Evolutionary conservation across 352 stramenopile species (phyloP).

Genomic region (Pythium chondricola): DNA sequence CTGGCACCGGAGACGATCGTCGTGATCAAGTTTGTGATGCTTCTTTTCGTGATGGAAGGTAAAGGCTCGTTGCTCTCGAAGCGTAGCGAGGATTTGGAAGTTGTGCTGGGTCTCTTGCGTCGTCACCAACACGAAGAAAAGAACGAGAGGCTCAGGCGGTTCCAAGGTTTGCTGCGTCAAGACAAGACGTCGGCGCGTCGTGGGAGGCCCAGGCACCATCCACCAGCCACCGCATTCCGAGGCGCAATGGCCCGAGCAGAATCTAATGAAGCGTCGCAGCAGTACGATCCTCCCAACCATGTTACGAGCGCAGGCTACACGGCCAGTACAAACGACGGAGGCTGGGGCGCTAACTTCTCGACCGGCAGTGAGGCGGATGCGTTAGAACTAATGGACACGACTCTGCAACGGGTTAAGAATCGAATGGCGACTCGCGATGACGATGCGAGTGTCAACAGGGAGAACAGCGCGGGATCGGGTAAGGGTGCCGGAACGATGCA

Average conservation of each 20-base stretch:
- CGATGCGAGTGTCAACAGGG: too few relatives aligned
- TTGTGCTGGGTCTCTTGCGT: conserved; percentile 42
- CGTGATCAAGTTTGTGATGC: conserved; percentile 65
- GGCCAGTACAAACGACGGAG: too few relatives aligned
- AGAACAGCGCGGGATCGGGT: too few relatives aligned
- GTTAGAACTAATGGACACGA: too few relatives aligned
- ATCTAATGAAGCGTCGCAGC: not conserved
- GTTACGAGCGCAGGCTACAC: too few relatives aligned
- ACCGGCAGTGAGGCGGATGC: too few relatives aligned
- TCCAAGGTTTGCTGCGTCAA: conserved; percentile 29
- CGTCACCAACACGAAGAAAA: conserved; percentile 34
- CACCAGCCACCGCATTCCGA: not conserved
- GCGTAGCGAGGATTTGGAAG: conserved; percentile 44
- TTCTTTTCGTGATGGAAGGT: conserved; percentile 75
- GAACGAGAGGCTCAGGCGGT: conserved; percentile 33
- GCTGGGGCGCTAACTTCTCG: too few relatives aligned
- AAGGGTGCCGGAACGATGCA: too few relatives aligned
- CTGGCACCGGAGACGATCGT: conserved; percentile 19
- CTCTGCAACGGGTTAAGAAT: too few relatives aligned
- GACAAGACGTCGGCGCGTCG: conserved; percentile 13
- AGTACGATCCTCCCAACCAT: too few relatives aligned
- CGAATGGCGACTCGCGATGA: too few relatives aligned
- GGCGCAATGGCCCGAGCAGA: not conserved
- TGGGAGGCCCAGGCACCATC: not conserved
- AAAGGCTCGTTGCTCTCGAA: conserved; percentile 52